These are phyloP conservation scores for Stylonectria norvegica DNA, from an alignment of 2,329 filamentous ascomycete genomes.

Conservation along the genomic window DNA sequence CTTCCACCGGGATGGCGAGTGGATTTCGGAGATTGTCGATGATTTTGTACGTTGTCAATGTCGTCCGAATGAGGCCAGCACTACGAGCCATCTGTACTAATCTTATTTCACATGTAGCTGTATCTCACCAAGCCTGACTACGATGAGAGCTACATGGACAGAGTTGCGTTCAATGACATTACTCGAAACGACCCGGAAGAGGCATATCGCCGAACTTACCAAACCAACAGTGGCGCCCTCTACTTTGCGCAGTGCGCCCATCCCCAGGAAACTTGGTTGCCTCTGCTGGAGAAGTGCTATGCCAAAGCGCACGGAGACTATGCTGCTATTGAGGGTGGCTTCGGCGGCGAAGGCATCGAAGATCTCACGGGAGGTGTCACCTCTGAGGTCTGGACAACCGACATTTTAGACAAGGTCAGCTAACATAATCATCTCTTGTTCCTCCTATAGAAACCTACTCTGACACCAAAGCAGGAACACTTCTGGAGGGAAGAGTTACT, in stretches of 20 bases:
- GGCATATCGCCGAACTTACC: slow-evolving; percentile 65
- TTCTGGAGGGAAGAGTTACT: slow-evolving; percentile 79
- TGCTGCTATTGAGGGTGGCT: slow-evolving; percentile 69
- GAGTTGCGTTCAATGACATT: slow-evolving; percentile 41
- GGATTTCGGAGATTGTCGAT: slow-evolving; percentile 58
- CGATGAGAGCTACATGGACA: slow-evolving; percentile 52
- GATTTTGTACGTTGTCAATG: slow-evolving; percentile 41
- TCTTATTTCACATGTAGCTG: slow-evolving; percentile 33
- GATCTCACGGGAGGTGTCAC: slow-evolving; percentile 65
- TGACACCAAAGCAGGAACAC: slow-evolving; percentile 25
- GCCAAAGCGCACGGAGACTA: slow-evolving; percentile 81
- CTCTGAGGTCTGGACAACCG: slow-evolving; percentile 61
- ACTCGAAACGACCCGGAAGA: slow-evolving; percentile 52
- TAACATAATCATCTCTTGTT: too few species aligned
- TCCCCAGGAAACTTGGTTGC: slow-evolving; percentile 76
- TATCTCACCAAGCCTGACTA: slow-evolving; percentile 58
- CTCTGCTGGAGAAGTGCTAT: slow-evolving; percentile 75
- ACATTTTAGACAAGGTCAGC: slow-evolving; percentile 71
- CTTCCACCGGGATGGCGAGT: slow-evolving; percentile 77
- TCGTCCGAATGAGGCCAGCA: too few species aligned
- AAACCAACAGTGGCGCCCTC: slow-evolving; percentile 69
- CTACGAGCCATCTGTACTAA: slow-evolving; percentile 1
- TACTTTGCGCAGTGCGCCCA: slow-evolving; percentile 75
- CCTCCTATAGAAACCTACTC: neutral
- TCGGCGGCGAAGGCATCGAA: slow-evolving; percentile 57